Evolutionary conservation across 192 early-diverging fungal genomes (phyloP), one percentile per base, ranked within the genome.

Genomic region (Coemansia sp.): DNA sequence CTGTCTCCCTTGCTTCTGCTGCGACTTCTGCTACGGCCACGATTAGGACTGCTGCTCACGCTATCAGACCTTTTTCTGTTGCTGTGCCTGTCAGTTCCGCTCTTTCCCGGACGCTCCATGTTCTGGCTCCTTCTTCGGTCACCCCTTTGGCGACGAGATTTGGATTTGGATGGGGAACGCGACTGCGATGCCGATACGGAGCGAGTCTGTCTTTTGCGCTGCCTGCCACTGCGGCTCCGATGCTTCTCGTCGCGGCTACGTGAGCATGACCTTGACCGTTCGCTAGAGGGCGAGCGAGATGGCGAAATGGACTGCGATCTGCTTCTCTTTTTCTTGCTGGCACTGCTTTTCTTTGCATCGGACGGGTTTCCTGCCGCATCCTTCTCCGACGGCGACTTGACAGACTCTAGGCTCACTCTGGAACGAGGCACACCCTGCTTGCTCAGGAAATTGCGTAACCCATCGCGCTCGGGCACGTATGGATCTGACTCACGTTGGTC

Each of bases 401-500:
- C 57, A 13, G 71, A 52, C 65, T 82, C 79, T 26, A 82, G 68
- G 18, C 68, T 64, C 1, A 82, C 70, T 12, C 75, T 57, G 4
- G 67, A 28, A 7, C 71, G 67, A 23, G 74, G 79, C 52, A 82
- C 79, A 12, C 75, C 79, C 48, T 82, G 79, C 55, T 74, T 82
- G 55, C 71, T 49, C 40, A 82, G 58, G 42, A 82, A 82, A 55
- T 71, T 73, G 62, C 79, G 74, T 62, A 82, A 49, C 15, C 79
- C 79, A 35, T 82, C 79, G 13, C 79, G 70, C 68, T 76, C 79
- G 15, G 79, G 79, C 26, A 58, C 39, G 37, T 82, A 82, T 31
- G 68, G 75, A 21, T 70, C 66, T 4, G 75, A 77, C 46, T 82
- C 79, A 21, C 40, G 53, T 71, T 82, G 79, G 55, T 82, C 79